Evolutionary conservation across 2,329 filamentous ascomycete species (phyloP).

Genomic region (Arthroderma uncinatum): DNA sequence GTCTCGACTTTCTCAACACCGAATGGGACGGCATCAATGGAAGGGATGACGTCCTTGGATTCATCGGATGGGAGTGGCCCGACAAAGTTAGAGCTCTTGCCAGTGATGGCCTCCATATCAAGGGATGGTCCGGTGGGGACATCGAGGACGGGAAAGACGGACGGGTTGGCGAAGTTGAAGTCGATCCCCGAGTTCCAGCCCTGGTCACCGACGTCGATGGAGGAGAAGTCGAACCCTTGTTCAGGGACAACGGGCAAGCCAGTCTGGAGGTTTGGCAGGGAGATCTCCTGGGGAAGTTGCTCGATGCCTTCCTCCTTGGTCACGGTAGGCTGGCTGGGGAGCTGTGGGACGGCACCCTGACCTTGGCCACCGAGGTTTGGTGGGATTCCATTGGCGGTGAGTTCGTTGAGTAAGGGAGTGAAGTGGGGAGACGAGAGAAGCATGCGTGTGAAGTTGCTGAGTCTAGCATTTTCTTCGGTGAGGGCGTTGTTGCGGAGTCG

Average conservation of each 20-base stretch:
- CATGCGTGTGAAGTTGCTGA: slow-evolving; percentile 68
- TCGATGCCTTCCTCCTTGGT: slow-evolving; percentile 57
- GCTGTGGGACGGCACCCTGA: slow-evolving; percentile 27
- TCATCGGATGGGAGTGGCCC: slow-evolving; percentile 36
- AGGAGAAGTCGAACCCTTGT: slow-evolving; percentile 61
- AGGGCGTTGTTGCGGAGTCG: slow-evolving; percentile 71
- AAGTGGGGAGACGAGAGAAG: slow-evolving; percentile 72
- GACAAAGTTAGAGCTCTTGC: slow-evolving; percentile 53
- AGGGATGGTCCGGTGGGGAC: slow-evolving; percentile 56
- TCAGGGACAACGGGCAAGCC: slow-evolving; percentile 78
- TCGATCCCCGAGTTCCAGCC: slow-evolving; percentile 39
- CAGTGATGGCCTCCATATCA: slow-evolving; percentile 52
- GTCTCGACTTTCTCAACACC: slow-evolving; percentile 9
- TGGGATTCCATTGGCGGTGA: slow-evolving; percentile 49
- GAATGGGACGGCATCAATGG: slow-evolving; percentile 33
- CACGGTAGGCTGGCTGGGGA: slow-evolving; percentile 38
- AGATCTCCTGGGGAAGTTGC: slow-evolving; percentile 44
- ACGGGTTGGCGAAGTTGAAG: slow-evolving; percentile 34
- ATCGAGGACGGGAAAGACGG: slow-evolving; percentile 57
- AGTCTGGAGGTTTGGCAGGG: slow-evolving; percentile 52
- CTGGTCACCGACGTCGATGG: slow-evolving; percentile 47
- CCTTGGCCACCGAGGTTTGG: slow-evolving; percentile 25
- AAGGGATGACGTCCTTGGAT: slow-evolving; percentile 41
- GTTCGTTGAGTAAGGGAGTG: slow-evolving; percentile 63
- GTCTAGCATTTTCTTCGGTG: slow-evolving; percentile 71